Base-by-base conservation (phyloP, 2,329 filamentous ascomycete genomes). In the Gremmenia infestans region DNA sequence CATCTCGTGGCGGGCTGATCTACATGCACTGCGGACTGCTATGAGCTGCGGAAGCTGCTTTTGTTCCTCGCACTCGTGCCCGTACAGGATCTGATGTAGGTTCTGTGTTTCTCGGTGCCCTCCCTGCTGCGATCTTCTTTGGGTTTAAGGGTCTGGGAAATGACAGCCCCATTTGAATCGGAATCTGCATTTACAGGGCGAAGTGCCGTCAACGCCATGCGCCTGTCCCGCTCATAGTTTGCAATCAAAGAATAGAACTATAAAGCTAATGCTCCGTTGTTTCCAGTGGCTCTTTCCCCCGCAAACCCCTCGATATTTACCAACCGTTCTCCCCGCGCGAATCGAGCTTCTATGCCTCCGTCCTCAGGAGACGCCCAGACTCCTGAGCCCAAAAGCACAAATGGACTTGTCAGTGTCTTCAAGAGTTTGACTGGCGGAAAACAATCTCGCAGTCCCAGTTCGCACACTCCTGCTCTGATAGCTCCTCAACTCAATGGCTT, bases 391-490 rank as follows among this genome's bases (percentile, higher is more conserved):
- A 80, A 76, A 72, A 77, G 72, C 66, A 70, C 76, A 42, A 76
- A 82, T 59, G 81, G 81, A 63, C 75, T 87, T 64, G 82, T 81
- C 64, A 80, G 81, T 63, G 82, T 87, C 59, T 82, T 87, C 68
- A 84, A 83, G 65, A 82, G 80, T 63, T 73, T 87, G 64, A 79
- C 83, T 49, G 67, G 69, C 64, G 76, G 76, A 56, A 83, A 78
- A 69, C 72, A 78, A 56, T 75, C 75, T 47, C 84, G 80, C 63
- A 77, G 58, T 70, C 75, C 57, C 71, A 76, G 52, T 73, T 76
- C 50, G 58, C 73, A 53, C 66, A 68, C 54, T 53, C 68, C 65
- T 49, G 66, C 50, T 70, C 71, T 73, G 2, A 63, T 74, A 50
- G 71, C 76, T 56, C 76, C 77, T 52, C 69, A 63, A 22, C 49